Base-by-base conservation (phyloP, 78 protist genomes). In the Guillardia theta region DNA sequence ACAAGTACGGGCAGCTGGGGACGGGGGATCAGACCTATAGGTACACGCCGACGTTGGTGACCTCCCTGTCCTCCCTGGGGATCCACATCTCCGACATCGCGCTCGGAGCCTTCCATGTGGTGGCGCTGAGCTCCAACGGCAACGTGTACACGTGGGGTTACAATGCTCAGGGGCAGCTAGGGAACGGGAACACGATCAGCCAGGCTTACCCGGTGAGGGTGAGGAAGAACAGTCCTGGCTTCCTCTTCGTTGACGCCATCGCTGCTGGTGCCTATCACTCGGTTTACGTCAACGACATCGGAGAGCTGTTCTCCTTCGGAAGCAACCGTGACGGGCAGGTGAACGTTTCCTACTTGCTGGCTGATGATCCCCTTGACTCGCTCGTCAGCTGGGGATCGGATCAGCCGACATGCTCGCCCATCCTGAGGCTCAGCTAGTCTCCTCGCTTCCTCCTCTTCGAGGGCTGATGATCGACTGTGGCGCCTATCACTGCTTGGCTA, bases 261-360 rank as follows among this genome's bases (percentile, higher is more conserved):
- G 83, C 83, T 4, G 83, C 83, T 10, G 90, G 90, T 4, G 90
- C 90, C 33, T 78, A 78, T 48, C 90, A 78, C 90, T 43, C 90
- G n/a, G 18, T 78, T 27, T 12, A 24, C 43, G 90, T 78, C 45
- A 43, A 27, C n/a, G 90, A 78, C 8, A 18, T 45, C 37, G 90
- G 90, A 1, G 90, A 78, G 37, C 4, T 78, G 1, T 43, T 24
- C 90, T 22, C 90, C 44, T 78, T 70, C 36, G 83, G 83, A 70
- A 33, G 45, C 22, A 70, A 70, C 41, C 83, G 83, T 24, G 36
- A 70, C 41, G 83, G 45, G 83, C 83, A 70, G n/a, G n/a, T n/a
- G n/a, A n/a, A n/a, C n/a, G n/a, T n/a, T n/a, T n/a, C n/a, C n/a
- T n/a, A n/a, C n/a, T n/a, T n/a, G n/a, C n/a, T n/a, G n/a, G n/a